Evolutionary conservation across 306 rosid species (phyloP), one percentile per base, ranked within the genome.

Genomic region (Glycine tomentella): DNA sequence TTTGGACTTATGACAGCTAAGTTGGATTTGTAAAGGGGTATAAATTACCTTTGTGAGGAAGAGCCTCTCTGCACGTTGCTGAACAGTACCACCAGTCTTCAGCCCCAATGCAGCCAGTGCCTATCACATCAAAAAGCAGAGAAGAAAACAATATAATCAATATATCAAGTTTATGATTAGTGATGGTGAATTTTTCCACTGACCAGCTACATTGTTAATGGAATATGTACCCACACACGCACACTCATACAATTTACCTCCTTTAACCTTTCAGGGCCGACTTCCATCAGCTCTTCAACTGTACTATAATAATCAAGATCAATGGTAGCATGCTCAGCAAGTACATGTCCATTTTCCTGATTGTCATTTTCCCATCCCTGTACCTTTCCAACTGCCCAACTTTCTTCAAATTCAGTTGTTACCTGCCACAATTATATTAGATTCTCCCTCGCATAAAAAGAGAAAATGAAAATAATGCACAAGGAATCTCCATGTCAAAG

Each of bases 61-160:
- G 76, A 95, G 96, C 86, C 98, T 91, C 89, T 95, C 99, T 51
- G 99, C 99, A 34, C 98, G 97, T 84, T 95, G 99, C 89, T 91
- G 96, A 77, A 91, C 78, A 31, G 98, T 95, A 58, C 99, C 99
- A 38, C 99, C 99, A 3, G 87, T 85, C 88, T 95, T 95, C 63
- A 95, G 93, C 74, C 97, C 98, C 74, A 93, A 70, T 7, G 87
- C 92, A 64, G 89, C 87, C 78, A 95, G 80, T 78, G 98, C 98
- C 99, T 95, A 82, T 82, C 73, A 52, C 17, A 78, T 48, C 13
- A 70, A 59, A 56, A 56, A 76, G 10, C 67, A 51, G 45, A 69
- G 61, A 50, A 9, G 69, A 57, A 61, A 34, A 66, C n/a, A 34
- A 57, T 53, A 38, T 16, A 74, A 65, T 75, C 51, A 63, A 62